Evolutionary conservation across 2,329 filamentous ascomycete species (phyloP), one percentile per base, ranked within the genome.

Genomic region (Ilyonectria mors-panacis): DNA sequence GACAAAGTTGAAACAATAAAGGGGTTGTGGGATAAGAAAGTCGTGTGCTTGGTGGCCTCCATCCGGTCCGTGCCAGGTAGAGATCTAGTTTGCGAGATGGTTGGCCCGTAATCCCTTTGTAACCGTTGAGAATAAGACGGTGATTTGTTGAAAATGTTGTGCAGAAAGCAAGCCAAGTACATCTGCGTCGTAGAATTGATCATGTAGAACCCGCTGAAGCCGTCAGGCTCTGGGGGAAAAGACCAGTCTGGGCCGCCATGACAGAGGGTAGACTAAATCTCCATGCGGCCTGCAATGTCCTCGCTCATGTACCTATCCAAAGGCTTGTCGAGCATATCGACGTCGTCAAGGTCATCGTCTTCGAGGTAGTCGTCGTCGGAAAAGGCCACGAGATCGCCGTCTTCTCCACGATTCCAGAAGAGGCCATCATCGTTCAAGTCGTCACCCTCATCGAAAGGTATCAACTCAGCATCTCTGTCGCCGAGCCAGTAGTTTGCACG

Each of bases 401-500:
- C 87, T 59, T 87, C 86, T 42, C 88, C 87, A 2, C 87, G 85
- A 64, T 89, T 88, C 85, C 87, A 90, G 59, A 85, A 80, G 55
- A 88, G 78, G 13, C 84, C 85, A 59, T 89, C 86, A 65, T 85
- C 82, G 50, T 84, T 81, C 6, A 81, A 77, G 53, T 83, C 84
- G 17, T 89, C 86, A 3, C 81, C 80, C 21, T 82, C 80, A 26
- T 84, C 83, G 4, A 79, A 80, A 4, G 80, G 79, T 5, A 88
- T 78, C 35, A 85, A 78, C 73, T 85, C 83, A 6, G 85, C 87
- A 59, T 87, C 82, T 58, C 84, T 86, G 68, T 94, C 91, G 47
- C 94, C 94, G 4, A 98, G 87, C 95, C 95, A 98, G 81, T 94
- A 98, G 68, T 88, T 89, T 15, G 94, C 94, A 53, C 95, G 91